Percentiles rank a stretch among this genome's conserved stretches.
Evolutionary conservation across 2,329 filamentous ascomycete species (phyloP).

Genomic region (Fusarium nisikadoi): DNA sequence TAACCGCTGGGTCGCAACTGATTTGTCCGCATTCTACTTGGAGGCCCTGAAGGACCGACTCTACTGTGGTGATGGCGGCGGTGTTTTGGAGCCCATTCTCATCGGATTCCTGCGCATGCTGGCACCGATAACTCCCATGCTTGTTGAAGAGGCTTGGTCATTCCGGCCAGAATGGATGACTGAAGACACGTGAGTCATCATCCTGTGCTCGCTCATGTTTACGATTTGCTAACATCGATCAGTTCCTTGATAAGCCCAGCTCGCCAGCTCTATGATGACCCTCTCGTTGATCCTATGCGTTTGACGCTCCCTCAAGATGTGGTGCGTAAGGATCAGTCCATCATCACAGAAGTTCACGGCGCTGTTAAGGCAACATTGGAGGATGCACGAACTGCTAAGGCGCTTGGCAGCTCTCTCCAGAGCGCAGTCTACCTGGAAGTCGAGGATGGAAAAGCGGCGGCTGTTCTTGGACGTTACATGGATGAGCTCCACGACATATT

Average conservation of each 20-base stretch:
- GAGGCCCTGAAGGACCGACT: slow-evolving; percentile 91
- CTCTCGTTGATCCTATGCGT: slow-evolving; percentile 54
- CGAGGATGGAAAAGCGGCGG: slow-evolving; percentile 49
- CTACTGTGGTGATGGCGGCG: slow-evolving; percentile 81
- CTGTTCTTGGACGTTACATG: slow-evolving; percentile 53
- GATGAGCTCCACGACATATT: slow-evolving; percentile 72
- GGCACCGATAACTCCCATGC: slow-evolving; percentile 80
- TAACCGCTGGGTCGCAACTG: slow-evolving; percentile 82
- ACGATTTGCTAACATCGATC: slow-evolving; percentile 26
- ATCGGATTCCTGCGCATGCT: slow-evolving; percentile 80
- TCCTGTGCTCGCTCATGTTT: background rate
- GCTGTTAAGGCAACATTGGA: slow-evolving; percentile 83
- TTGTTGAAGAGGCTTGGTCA: slow-evolving; percentile 91
- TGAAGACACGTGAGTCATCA: slow-evolving; percentile 53
- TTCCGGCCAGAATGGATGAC: slow-evolving; percentile 75
- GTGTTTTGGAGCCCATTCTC: slow-evolving; percentile 74
- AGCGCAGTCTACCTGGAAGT: slow-evolving; percentile 72
- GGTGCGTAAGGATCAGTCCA: slow-evolving; percentile 56
- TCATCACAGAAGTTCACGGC: slow-evolving; percentile 66
- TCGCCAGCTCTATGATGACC: slow-evolving; percentile 58
- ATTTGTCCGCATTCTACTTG: slow-evolving; percentile 93
- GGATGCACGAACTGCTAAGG: slow-evolving; percentile 74
- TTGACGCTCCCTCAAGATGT: slow-evolving; percentile 52
- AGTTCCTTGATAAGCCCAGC: slow-evolving; percentile 54
- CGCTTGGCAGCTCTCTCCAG: slow-evolving; percentile 83